Conservation (phyloP, 441 rosid genomes). For the Croton setiger region DNA sequence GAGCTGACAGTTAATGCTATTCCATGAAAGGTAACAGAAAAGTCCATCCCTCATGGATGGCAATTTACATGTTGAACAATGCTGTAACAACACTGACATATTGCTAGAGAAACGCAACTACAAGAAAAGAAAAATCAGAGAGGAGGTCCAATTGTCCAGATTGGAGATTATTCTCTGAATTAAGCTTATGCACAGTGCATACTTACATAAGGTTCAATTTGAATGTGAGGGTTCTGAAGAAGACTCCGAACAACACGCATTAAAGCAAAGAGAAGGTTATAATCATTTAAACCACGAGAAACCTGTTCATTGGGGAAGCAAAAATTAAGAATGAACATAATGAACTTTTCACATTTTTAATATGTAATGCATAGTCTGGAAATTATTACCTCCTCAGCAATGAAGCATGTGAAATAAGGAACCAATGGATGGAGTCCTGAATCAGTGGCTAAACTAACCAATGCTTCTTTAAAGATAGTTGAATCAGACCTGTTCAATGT, state of each 20-base stretch:
- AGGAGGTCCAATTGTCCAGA: background rate
- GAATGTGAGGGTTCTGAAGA: constrained; percentile 83
- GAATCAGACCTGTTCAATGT: constrained; percentile 69
- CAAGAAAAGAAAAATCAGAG: background rate
- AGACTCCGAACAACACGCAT: constrained; percentile 88
- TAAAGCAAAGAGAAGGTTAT: constrained; percentile 73
- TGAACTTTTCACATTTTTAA: constrained; percentile 8
- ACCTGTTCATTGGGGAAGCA: constrained; percentile 51
- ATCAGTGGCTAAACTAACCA: constrained; percentile 89
- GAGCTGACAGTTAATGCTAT: constrained; percentile 9
- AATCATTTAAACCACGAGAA: constrained; percentile 81
- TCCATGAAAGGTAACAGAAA: background rate
- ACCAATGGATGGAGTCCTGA: constrained; percentile 94
- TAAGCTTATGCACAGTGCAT: background rate
- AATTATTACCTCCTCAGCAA: constrained; percentile 80
- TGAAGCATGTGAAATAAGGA: constrained; percentile 88
- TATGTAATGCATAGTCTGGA: constrained; percentile 13
- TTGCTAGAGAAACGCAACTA: background rate
- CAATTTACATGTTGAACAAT: background rate
- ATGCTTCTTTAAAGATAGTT: constrained; percentile 73
- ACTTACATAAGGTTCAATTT: constrained; percentile 93
- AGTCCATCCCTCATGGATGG: background rate
- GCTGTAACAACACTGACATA: constrained; percentile 7
- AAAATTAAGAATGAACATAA: background rate
- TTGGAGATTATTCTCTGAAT: background rate